Percentiles rank a stretch among this genome's conserved stretches.
These are phyloP conservation scores for Penicillium sp. DNA, from an alignment of 2,329 filamentous ascomycete species.

Conservation along the genomic window DNA sequence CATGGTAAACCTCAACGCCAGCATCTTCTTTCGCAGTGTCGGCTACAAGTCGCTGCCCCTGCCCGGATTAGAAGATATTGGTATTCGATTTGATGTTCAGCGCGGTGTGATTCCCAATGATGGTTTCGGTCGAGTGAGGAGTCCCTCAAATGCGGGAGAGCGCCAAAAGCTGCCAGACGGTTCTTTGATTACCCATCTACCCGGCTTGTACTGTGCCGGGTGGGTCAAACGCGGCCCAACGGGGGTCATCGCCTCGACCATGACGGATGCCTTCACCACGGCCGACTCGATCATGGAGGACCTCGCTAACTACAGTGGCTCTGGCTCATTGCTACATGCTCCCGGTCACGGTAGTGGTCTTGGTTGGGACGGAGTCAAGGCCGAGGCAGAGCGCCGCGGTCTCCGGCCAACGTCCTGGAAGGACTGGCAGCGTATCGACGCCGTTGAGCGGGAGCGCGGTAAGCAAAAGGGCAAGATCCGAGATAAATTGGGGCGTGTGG, in stretches of 20 bases:
- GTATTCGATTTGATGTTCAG: slow-evolving; percentile 72
- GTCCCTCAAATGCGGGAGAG: slow-evolving; percentile 28
- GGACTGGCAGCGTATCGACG: slow-evolving; percentile 84
- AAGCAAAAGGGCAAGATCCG: slow-evolving; percentile 68
- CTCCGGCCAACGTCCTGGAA: slow-evolving; percentile 71
- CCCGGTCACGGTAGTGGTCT: slow-evolving; percentile 40
- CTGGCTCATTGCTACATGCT: slow-evolving; percentile 49
- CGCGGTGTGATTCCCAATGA: slow-evolving; percentile 82
- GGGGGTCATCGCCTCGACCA: slow-evolving; percentile 92
- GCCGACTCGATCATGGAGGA: slow-evolving; percentile 82
- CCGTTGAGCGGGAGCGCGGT: slow-evolving; percentile 69
- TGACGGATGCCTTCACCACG: slow-evolving; percentile 90
- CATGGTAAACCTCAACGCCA: slow-evolving; percentile 57
- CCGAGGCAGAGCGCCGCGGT: slow-evolving; percentile 56
- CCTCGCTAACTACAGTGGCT: slow-evolving; percentile 51
- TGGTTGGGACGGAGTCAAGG: slow-evolving; percentile 76
- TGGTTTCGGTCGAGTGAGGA: slow-evolving; percentile 68
- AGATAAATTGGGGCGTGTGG: slow-evolving; percentile 61
- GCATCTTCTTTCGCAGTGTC: slow-evolving; percentile 85
- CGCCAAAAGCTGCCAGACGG: slow-evolving; percentile 29
- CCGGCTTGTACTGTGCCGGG: slow-evolving; percentile 85
- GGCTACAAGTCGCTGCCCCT: slow-evolving; percentile 84
- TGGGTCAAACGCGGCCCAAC: slow-evolving; percentile 97
- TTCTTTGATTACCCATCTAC: slow-evolving; percentile 52
- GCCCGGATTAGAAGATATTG: slow-evolving; percentile 68